Conservation (phyloP, 768 basidiomycete species). For the Dioszegia crocea region DNA sequence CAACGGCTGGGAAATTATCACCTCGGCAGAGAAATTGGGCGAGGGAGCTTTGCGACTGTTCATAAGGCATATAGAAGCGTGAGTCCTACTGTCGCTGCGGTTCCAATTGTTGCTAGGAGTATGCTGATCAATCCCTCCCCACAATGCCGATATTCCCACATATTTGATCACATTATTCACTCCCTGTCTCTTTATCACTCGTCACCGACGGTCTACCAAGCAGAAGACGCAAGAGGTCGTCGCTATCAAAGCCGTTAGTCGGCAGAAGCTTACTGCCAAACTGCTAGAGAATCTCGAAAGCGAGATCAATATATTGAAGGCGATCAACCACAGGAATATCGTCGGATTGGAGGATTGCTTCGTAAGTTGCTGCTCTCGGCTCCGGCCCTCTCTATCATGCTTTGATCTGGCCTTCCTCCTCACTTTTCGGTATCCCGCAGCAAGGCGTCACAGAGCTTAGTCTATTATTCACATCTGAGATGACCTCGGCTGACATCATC, state of each 20-base stretch:
- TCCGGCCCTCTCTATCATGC: neutral
- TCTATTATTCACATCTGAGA: too few relatives aligned
- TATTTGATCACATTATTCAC: neutral
- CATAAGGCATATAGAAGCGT: conserved; percentile 91
- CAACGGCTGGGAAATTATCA: conserved; percentile 50
- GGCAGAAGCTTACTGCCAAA: conserved; percentile 80
- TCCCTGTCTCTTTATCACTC: neutral
- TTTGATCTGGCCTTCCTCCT: neutral
- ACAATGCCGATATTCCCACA: neutral
- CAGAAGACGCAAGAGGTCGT: conserved; percentile 75
- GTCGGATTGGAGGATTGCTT: conserved; percentile 90
- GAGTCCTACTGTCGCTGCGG: conserved; percentile 43
- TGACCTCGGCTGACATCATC: neutral
- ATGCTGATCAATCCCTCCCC: neutral
- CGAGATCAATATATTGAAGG: conserved; percentile 95
- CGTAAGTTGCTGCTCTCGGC: conserved; percentile 54
- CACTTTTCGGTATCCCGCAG: too few relatives aligned
- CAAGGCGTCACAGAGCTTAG: too few relatives aligned
- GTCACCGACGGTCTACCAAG: neutral
- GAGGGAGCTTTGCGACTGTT: conserved; percentile 91
- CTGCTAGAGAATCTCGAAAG: conserved; percentile 96
- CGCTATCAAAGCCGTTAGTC: conserved; percentile 91
- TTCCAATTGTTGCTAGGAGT: neutral
- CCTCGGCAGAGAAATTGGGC: conserved; percentile 52
- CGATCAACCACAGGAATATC: conserved; percentile 85